phyloP scores from a whole-genome alignment of 805 yeast species.

The Spathaspora gorwiae region DNA sequence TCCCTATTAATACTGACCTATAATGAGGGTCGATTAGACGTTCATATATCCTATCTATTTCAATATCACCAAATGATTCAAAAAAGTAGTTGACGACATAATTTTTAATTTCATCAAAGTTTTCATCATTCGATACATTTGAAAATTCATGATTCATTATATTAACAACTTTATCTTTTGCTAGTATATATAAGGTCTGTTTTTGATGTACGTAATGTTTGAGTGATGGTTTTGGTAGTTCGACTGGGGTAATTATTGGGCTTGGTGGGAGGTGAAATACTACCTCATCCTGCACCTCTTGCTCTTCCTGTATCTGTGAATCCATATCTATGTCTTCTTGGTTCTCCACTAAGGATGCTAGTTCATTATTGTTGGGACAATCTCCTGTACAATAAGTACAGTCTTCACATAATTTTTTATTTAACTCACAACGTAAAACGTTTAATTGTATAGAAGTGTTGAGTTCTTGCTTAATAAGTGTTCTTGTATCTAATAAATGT shows the following conservation, averaged over 20 bases:
- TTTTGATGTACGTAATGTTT: neutral
- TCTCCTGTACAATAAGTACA: no score
- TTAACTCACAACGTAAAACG: no score
- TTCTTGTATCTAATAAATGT: constrained; percentile 10
- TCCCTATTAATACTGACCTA: constrained; percentile 6
- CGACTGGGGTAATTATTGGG: constrained; percentile 2
- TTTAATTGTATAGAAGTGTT: constrained; percentile 1
- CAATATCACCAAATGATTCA: constrained; percentile 9
- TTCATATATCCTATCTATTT: neutral
- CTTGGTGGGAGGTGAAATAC: constrained; percentile 3
- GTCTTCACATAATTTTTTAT: no score
- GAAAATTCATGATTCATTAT: constrained; percentile 8
- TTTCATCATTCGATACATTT: constrained; percentile 4
- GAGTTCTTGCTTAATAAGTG: constrained; percentile 5
- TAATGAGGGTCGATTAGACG: constrained; percentile 1
- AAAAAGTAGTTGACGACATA: constrained; percentile 15
- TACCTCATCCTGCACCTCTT: neutral
- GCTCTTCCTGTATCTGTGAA: neutral
- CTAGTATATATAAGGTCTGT: neutral
- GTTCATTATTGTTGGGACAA: no score
- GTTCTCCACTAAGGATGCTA: no score
- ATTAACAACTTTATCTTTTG: constrained; percentile 5
- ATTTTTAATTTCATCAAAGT: constrained; percentile 10
- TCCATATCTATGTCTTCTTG: no score
- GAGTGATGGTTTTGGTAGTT: constrained; percentile 3